These are phyloP conservation scores for Leishmania braziliensis DNA, from an alignment of 208 protist genomes.

Conservation along the genomic window DNA sequence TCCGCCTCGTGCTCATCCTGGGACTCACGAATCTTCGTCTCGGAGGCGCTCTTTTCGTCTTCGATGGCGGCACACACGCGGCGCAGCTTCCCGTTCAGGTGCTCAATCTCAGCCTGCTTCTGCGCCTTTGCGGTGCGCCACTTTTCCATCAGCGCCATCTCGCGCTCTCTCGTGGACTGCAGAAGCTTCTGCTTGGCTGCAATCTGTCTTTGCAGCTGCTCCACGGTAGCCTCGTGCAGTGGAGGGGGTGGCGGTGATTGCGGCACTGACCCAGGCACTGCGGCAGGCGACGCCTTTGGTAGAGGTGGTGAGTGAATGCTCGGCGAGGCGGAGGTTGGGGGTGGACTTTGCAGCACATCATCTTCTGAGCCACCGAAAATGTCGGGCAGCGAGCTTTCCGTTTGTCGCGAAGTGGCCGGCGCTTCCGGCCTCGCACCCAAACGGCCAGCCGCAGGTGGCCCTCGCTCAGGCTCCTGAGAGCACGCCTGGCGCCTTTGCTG, in stretches of 20 bases:
- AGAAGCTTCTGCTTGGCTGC: slow-evolving; percentile 67
- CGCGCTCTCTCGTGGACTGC: slow-evolving; percentile 45
- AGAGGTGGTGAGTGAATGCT: neutral
- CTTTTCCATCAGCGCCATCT: slow-evolving; percentile 55
- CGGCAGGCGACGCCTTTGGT: neutral
- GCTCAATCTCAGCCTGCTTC: slow-evolving; percentile 67
- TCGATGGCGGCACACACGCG: slow-evolving; percentile 52
- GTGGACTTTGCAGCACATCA: neutral
- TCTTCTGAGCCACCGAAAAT: slow-evolving; percentile 21
- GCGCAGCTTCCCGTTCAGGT: slow-evolving; percentile 63
- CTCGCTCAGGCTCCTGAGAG: neutral
- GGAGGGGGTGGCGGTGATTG: neutral
- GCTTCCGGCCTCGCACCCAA: neutral
- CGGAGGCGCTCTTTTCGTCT: slow-evolving; percentile 53
- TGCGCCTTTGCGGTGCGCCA: slow-evolving; percentile 73
- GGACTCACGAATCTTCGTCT: slow-evolving; percentile 46
- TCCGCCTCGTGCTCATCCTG: slow-evolving; percentile 60
- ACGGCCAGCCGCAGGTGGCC: neutral
- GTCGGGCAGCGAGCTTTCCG: slow-evolving; percentile 27
- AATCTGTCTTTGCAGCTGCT: slow-evolving; percentile 57
- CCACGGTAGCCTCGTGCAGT: slow-evolving; percentile 46
- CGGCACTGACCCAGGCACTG: neutral
- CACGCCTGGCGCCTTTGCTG: slow-evolving; percentile 18
- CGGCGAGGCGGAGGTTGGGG: neutral
- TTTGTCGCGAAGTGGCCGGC: neutral